These are phyloP conservation scores for Brasilioporus rufonigricans DNA, from an alignment of 768 basidiomycete species.

Conservation along the genomic window DNA sequence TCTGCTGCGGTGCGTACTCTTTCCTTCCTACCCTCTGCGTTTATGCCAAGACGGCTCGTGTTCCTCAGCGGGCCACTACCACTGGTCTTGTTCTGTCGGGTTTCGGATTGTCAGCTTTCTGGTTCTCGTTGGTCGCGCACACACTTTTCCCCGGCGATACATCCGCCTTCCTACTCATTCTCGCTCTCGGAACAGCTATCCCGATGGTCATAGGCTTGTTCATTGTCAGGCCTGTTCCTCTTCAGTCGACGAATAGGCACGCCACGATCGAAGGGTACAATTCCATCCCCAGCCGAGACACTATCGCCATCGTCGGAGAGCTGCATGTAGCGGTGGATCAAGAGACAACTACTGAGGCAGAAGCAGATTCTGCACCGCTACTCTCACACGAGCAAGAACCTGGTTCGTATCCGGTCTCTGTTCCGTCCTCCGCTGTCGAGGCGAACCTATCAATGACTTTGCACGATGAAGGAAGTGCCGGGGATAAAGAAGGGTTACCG, in stretches of 20 bases:
- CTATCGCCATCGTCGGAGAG: slow-evolving; percentile 24
- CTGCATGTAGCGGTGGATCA: slow-evolving; percentile 12
- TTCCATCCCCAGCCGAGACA: slow-evolving; percentile 15
- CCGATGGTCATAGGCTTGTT: slow-evolving; percentile 81
- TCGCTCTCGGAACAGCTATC: slow-evolving; percentile 73
- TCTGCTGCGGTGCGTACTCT: slow-evolving; percentile 54
- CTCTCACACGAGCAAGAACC: slow-evolving; percentile 18
- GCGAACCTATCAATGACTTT: slow-evolving; percentile 18
- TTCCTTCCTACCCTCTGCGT: background rate
- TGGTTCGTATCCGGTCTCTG: slow-evolving; percentile 23
- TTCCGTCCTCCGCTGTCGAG: slow-evolving; percentile 18
- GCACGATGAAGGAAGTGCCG: background rate
- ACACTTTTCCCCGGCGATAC: slow-evolving; percentile 74
- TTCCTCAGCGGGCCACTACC: slow-evolving; percentile 62
- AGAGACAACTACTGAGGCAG: slow-evolving; percentile 18
- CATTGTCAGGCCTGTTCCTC: slow-evolving; percentile 66
- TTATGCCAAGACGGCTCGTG: background rate
- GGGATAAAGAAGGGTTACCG: slow-evolving; percentile 33
- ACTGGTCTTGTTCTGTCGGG: slow-evolving; percentile 82
- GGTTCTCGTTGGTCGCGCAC: slow-evolving; percentile 78
- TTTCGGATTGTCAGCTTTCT: slow-evolving; percentile 88
- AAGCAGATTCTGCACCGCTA: slow-evolving; percentile 22
- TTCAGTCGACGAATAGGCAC: slow-evolving; percentile 36
- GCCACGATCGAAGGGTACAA: slow-evolving; percentile 15
- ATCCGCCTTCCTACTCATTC: slow-evolving; percentile 69